Evolutionary conservation across 345 rosid species (phyloP).

Genomic region (Nasturtium officinale): DNA sequence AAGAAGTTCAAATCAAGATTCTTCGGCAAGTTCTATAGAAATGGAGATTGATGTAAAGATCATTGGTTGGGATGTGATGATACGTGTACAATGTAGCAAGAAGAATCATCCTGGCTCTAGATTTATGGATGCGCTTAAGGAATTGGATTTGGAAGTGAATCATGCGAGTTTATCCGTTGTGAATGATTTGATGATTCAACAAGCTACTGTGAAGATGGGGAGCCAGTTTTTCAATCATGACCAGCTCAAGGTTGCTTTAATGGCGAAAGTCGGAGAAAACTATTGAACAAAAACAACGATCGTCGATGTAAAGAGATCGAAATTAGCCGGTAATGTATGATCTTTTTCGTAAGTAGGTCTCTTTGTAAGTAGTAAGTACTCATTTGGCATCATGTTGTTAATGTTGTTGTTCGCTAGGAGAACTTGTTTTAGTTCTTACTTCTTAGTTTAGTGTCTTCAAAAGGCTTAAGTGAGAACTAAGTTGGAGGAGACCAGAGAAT

Average conservation of each 20-base stretch:
- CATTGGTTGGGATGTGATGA: slow-evolving; percentile 92
- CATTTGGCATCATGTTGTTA: slow-evolving; percentile 35
- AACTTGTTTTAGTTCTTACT: slow-evolving; percentile 40
- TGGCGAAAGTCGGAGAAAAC: slow-evolving; percentile 63
- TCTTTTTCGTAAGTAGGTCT: slow-evolving; percentile 16
- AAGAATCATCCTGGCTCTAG: slow-evolving; percentile 95
- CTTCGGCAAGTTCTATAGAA: slow-evolving; percentile 48
- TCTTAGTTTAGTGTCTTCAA: slow-evolving; percentile 36
- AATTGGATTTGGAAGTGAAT: slow-evolving; percentile 86
- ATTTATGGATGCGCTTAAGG: slow-evolving; percentile 85
- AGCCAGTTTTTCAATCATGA: slow-evolving; percentile 83
- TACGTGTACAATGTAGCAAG: slow-evolving; percentile 78
- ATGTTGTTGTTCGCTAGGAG: slow-evolving; percentile 36
- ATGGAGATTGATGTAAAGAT: slow-evolving; percentile 95
- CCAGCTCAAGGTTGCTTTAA: slow-evolving; percentile 76
- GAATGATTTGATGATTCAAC: slow-evolving; percentile 98
- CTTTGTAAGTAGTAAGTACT: slow-evolving; percentile 21
- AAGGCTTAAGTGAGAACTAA: slow-evolving; percentile 26
- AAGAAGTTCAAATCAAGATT: slow-evolving; percentile 28
- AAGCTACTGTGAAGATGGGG: slow-evolving; percentile 97
- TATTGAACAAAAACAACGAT: slow-evolving; percentile 1
- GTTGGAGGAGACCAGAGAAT: slow-evolving; percentile 24
- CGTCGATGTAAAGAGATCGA: background rate
- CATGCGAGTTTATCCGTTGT: slow-evolving; percentile 95
- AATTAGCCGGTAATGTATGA: background rate